Evolutionary conservation across 306 rosid genomes (phyloP).

Genomic region (Nissolia schottii): DNA sequence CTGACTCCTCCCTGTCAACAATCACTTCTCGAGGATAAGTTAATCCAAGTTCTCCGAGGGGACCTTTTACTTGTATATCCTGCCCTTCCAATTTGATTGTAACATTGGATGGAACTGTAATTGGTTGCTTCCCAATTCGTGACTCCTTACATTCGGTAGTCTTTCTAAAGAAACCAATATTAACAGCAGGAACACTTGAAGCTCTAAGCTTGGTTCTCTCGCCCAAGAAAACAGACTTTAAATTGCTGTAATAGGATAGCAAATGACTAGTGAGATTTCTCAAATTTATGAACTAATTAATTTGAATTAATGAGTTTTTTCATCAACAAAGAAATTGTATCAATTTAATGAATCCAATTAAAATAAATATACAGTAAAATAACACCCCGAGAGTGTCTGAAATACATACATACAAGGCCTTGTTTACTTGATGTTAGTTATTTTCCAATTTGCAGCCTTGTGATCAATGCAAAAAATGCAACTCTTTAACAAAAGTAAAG

Average conservation of each 20-base stretch:
- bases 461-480: background rate
- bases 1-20: constrained; percentile 64
- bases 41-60: constrained; percentile 76
- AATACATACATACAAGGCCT: background rate
- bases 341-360: background rate
- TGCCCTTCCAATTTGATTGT: constrained; percentile 71
- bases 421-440: background rate
- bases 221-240: constrained; percentile 65
- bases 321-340: background rate
- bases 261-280: constrained; percentile 7
- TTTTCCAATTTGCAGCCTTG: background rate
- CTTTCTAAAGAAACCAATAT: constrained; percentile 47
- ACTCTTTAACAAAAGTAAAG: background rate
- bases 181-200: constrained; percentile 36
- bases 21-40: constrained; percentile 77
- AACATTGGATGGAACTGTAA: constrained; percentile 70
- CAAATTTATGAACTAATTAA: constrained; percentile 4
- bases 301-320: background rate
- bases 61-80: constrained; percentile 77
- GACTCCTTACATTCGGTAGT: constrained; percentile 82
- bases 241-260: constrained; percentile 58
- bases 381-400: background rate
- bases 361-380: background rate
- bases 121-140: constrained; percentile 87
- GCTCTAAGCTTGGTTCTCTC: constrained; percentile 44